Evolutionary conservation across 2,329 filamentous ascomycete genomes (phyloP), one percentile per base, ranked within the genome.

Genomic region (Diaporthe amygdali): DNA sequence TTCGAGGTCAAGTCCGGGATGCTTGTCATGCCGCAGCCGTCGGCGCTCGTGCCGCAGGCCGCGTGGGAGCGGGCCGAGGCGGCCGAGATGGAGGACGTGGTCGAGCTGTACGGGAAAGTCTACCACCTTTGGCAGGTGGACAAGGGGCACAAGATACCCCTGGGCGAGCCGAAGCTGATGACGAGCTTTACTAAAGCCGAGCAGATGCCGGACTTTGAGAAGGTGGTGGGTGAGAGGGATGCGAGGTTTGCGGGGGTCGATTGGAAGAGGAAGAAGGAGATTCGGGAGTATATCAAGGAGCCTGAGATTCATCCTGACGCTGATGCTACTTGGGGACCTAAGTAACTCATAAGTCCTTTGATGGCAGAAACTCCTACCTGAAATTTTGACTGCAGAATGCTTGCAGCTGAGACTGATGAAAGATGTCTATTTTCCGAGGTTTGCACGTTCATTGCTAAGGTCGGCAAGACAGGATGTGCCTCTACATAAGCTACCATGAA

Each of bases 41-140:
- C 82, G 0, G 77, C 76, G 0, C 76, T 81, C 0, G 80, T 93
- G 0, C 90, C 92, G 0, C 84, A 87, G 30, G 81, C 86, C 0
- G 88, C 84, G 0, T 97, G 94, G 94, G 92, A 96, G 74, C 79
- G 86, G 5, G 92, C 93, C 2, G 94, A 97, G 83, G 93, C 89
- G 39, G 87, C 88, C 56, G 94, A 96, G 81, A 96, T 97, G 93
- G 89, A 92, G 73, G 87, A 95, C 71, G 86, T 96, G 0, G 82
- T 94, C 4, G 85, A 88, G 0, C 79, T 96, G 3, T 97, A 97
- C 77, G 94, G 94, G 12, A 97, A 97, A 79, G 90, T 92, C 1
- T 96, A 92, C 80, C 94, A 97, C 79, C 85, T 96, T 51, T 97
- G 95, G 94, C 93, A 97, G 86, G 89, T 92, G 20, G 94, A 97